These are phyloP conservation scores for Lentithecium fluviatile DNA, from an alignment of 495 filamentous ascomycete species.

Conservation along the genomic window DNA sequence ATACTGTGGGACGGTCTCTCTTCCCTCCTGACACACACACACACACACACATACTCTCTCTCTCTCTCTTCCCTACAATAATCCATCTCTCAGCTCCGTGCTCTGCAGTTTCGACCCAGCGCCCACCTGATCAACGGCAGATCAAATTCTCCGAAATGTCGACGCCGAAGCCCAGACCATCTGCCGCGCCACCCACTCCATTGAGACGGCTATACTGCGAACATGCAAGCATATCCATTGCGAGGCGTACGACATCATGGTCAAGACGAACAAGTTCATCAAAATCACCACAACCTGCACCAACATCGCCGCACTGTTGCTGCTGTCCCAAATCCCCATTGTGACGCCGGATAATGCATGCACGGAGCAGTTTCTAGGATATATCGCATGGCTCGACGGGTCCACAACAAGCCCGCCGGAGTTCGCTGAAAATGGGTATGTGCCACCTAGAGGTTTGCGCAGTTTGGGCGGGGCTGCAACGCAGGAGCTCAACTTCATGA, in stretches of 20 bases:
- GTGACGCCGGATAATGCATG: conserved; percentile 7
- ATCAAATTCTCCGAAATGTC: not conserved
- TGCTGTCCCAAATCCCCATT: not conserved
- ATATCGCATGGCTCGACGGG: not conserved
- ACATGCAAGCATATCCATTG: conserved; percentile 21
- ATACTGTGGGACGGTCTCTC: no score
- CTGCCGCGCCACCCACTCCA: not conserved
- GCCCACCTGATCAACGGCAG: not conserved
- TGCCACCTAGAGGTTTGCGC: no score
- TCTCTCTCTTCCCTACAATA: no score
- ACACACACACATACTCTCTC: no score
- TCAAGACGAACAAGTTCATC: conserved; percentile 19
- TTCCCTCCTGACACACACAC: no score
- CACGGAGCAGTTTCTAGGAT: conserved; percentile 6
- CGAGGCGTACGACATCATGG: conserved; percentile 26
- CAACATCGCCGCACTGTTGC: not conserved
- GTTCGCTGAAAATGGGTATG: not conserved
- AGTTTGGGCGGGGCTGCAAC: no score
- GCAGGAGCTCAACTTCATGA: conserved; percentile 20
- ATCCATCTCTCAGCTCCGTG: no score
- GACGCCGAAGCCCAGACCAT: no score
- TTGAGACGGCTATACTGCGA: conserved; percentile 16
- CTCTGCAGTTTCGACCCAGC: conserved; percentile 18
- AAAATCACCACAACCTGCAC: not conserved
- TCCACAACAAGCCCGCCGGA: not conserved